phyloP scores from a whole-genome alignment of 2,329 filamentous ascomycete genomes.

The Graphilbum sp. region DNA sequence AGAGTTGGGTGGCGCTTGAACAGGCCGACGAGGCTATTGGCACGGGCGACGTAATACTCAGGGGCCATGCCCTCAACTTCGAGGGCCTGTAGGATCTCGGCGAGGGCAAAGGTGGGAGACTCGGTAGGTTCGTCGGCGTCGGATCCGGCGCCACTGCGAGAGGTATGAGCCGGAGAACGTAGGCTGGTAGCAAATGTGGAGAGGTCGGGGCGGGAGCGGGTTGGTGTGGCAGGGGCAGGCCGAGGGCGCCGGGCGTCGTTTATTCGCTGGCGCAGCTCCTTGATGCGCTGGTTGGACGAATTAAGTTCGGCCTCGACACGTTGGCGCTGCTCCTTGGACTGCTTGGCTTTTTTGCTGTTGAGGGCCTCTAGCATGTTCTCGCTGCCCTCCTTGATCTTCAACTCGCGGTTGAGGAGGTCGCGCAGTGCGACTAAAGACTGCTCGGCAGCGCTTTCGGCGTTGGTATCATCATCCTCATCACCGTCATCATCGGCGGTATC shows the following conservation, averaged over 20 bases:
- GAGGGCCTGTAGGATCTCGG: conserved; percentile 78
- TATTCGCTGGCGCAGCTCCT: conserved; percentile 42
- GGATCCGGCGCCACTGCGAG: conserved; percentile 38
- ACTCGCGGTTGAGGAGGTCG: conserved; percentile 82
- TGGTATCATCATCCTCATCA: conserved; percentile 1
- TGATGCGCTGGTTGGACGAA: conserved; percentile 63
- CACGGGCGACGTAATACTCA: conserved; percentile 88
- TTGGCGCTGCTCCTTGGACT: conserved; percentile 70
- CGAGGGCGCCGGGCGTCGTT: conserved; percentile 39
- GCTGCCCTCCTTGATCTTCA: conserved; percentile 94
- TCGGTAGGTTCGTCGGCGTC: conserved; percentile 56
- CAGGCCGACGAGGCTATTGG: conserved; percentile 87
- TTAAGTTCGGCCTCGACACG: conserved; percentile 78
- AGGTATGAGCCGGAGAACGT: conserved; percentile 40
- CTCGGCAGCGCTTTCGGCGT: conserved; percentile 30
- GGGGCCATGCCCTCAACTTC: conserved; percentile 76
- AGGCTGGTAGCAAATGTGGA: conserved; percentile 25
- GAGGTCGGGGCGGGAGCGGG: conserved; percentile 30
- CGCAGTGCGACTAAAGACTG: conserved; percentile 59
- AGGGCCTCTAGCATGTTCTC: conserved; percentile 95
- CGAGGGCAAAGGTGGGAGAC: conserved; percentile 79
- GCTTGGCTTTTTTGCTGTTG: conserved; percentile 88
- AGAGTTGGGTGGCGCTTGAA: conserved; percentile 85
- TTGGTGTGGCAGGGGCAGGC: conserved; percentile 30
- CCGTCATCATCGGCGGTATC: conserved; percentile 33